phyloP scores from a whole-genome alignment of 192 early-diverging fungal species.

The Jimgerdemannia lactiflua region DNA sequence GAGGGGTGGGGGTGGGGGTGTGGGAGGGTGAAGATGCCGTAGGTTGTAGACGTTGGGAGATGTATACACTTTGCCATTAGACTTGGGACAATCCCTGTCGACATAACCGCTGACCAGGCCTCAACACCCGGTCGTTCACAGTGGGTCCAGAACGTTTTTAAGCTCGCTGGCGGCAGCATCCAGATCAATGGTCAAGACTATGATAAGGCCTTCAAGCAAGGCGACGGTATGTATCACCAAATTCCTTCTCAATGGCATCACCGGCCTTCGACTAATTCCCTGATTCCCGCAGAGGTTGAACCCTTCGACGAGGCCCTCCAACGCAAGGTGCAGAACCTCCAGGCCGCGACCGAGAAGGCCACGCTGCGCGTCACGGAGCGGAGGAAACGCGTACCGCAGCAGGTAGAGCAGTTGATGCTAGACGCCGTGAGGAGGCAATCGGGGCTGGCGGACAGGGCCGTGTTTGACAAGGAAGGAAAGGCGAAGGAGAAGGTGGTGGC shows the following conservation, averaged over 20 bases:
- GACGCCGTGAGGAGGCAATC: constrained; percentile 37
- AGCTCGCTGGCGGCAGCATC: constrained; percentile 27
- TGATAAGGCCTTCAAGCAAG: constrained; percentile 23
- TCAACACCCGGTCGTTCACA: too few species aligned
- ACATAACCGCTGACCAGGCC: too few species aligned
- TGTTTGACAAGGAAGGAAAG: constrained; percentile 23
- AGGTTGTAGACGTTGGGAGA: too few species aligned
- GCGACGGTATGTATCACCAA: constrained; percentile 23
- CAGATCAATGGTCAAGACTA: constrained; percentile 36
- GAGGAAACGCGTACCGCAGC: constrained; percentile 38
- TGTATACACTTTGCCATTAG: too few species aligned
- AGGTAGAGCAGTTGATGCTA: constrained; percentile 37
- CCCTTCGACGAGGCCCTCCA: constrained; percentile 34
- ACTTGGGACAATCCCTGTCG: too few species aligned
- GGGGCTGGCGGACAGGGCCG: constrained; percentile 28
- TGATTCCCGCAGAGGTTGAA: constrained; percentile 23
- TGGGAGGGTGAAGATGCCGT: too few species aligned
- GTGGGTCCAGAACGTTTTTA: constrained; percentile 38
- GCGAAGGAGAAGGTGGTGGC: not conserved
- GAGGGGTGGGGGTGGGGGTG: too few species aligned
- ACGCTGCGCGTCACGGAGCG: constrained; percentile 32
- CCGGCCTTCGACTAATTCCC: not conserved
- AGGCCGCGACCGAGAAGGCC: constrained; percentile 28
- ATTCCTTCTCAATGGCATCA: too few species aligned
- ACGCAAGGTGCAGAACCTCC: constrained; percentile 22